Evolutionary conservation across 352 stramenopile genomes (phyloP).

Genomic region (Phytophthora ramorum): DNA sequence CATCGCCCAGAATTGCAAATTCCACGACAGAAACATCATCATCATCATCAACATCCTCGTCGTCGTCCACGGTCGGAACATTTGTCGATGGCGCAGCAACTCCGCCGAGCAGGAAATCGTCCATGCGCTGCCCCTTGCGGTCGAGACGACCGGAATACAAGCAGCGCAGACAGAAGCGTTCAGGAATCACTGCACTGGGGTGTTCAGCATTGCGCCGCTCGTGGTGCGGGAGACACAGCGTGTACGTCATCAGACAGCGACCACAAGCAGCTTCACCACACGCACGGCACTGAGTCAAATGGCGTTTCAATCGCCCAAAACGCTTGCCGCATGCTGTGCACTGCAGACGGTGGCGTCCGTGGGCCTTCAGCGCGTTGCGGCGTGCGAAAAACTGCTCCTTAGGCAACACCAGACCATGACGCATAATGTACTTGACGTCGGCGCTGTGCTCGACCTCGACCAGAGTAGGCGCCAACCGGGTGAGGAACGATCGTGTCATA

Average conservation of each 20-base stretch:
- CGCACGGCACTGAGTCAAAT: conserved; percentile 54
- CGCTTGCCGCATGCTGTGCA: conserved; percentile 49
- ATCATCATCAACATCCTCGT: conserved; percentile 40
- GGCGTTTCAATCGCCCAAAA: conserved; percentile 49
- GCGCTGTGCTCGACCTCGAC: conserved; percentile 53
- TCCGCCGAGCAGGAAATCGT: conserved; percentile 41
- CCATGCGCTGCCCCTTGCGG: conserved; percentile 56
- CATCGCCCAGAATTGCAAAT: conserved; percentile 32
- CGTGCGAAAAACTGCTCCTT: conserved; percentile 44
- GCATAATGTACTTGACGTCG: conserved; percentile 68
- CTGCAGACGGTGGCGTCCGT: conserved; percentile 39
- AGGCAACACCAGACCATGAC: conserved; percentile 43
- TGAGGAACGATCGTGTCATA: conserved; percentile 50
- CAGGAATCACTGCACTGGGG: conserved; percentile 67
- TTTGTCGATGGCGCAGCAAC: conserved; percentile 14
- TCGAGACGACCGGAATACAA: conserved; percentile 61
- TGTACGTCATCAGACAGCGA: conserved; percentile 62
- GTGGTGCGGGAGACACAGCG: conserved; percentile 60
- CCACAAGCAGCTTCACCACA: conserved; percentile 63
- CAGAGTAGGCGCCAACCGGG: conserved; percentile 51
- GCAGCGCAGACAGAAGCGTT: conserved; percentile 72
- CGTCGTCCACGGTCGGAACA: conserved; percentile 34
- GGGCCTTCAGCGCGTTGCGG: conserved; percentile 38
- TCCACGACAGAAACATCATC: conserved; percentile 36
- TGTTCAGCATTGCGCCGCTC: conserved; percentile 63